These are phyloP conservation scores for Lagenaria siceraria DNA, from an alignment of 306 rosid species.

Conservation along the genomic window DNA sequence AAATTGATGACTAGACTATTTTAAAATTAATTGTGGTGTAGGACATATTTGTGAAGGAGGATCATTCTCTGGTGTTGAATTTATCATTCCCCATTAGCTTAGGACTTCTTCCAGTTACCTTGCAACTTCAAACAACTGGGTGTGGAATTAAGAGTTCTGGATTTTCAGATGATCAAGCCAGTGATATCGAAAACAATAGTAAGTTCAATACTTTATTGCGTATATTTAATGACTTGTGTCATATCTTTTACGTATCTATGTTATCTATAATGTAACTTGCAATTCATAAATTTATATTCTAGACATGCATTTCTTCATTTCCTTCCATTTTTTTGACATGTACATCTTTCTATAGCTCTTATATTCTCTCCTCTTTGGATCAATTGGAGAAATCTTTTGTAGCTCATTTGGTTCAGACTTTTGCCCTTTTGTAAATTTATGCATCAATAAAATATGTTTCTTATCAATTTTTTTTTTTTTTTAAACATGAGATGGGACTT, in stretches of 20 bases:
- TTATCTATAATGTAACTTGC: background rate
- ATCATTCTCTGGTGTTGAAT: constrained; percentile 78
- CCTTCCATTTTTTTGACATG: background rate
- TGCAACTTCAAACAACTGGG: constrained; percentile 65
- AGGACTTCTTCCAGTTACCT: constrained; percentile 84
- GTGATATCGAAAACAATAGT: constrained; percentile 63
- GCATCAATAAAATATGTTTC: too few relatives aligned
- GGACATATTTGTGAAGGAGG: constrained; percentile 71
- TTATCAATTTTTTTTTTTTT: too few relatives aligned
- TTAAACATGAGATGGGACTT: background rate
- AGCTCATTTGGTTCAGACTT: too few relatives aligned
- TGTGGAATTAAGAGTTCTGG: constrained; percentile 77
- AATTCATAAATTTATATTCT: background rate
- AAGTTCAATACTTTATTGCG: constrained; percentile 22
- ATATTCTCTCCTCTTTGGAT: too few relatives aligned
- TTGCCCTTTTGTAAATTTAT: too few relatives aligned
- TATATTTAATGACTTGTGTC: background rate
- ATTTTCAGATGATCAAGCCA: constrained; percentile 71
- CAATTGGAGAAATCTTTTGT: too few relatives aligned
- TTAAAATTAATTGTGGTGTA: constrained; percentile 25
- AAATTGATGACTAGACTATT: constrained; percentile 7
- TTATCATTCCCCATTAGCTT: constrained; percentile 68
- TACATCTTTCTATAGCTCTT: too few relatives aligned
- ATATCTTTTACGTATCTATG: background rate
- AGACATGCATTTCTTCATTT: background rate